Conservation (phyloP, 2,329 filamentous ascomycete species). For the Gremmenia infestans region DNA sequence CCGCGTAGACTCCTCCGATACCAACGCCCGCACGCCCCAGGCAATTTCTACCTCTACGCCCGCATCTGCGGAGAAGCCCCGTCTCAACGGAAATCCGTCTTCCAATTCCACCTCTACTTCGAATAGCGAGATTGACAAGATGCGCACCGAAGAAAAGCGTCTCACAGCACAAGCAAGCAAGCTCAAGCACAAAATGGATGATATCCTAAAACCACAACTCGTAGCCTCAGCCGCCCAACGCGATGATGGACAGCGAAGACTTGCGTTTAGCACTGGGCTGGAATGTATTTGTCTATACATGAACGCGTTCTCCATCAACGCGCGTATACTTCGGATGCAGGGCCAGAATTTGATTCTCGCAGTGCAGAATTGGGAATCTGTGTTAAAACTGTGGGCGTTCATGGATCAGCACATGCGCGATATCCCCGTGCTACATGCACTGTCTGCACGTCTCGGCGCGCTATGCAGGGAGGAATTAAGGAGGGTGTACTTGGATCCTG, state of each 20-base stretch:
- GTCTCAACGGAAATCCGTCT: constrained; percentile 22
- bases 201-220: constrained; percentile 23
- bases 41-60: constrained; percentile 27
- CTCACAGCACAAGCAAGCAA: constrained; percentile 16
- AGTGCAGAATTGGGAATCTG: constrained; percentile 38
- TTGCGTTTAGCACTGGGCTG: constrained; percentile 24
- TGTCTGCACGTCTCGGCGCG: constrained; percentile 14
- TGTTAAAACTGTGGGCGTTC: constrained; percentile 42
- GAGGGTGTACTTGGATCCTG: constrained; percentile 5
- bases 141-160: constrained; percentile 12
- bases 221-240: neutral
- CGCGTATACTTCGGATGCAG: constrained; percentile 5
- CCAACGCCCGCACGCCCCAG: constrained; percentile 36
- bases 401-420: constrained; percentile 35
- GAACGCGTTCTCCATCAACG: constrained; percentile 21
- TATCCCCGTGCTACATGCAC: constrained; percentile 14
- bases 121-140: constrained; percentile 11
- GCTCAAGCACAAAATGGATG: constrained; percentile 31
- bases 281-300: constrained; percentile 30
- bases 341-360: constrained; percentile 28
- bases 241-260: constrained; percentile 19
- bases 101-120: neutral
- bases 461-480: constrained; percentile 15
- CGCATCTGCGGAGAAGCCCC: constrained; percentile 29
- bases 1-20: constrained; percentile 36